Conservation (phyloP, 2,329 filamentous ascomycete species). For the Trichophyton benhamiae region DNA sequence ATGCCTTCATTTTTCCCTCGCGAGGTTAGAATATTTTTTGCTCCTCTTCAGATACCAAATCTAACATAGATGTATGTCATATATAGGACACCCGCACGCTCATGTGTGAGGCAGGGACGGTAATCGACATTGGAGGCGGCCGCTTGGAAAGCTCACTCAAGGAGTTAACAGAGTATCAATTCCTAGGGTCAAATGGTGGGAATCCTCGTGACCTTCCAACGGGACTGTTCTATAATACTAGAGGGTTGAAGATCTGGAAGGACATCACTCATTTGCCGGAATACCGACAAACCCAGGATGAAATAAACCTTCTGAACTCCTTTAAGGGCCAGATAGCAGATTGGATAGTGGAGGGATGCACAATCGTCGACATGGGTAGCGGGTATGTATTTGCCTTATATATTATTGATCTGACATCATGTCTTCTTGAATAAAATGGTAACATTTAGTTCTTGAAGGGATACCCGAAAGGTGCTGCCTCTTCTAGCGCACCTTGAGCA, state of each 20-base stretch:
- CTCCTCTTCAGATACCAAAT: not conserved
- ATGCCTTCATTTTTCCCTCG: not conserved
- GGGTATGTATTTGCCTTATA: not conserved
- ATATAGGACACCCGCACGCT: not conserved
- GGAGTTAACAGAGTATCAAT: not conserved
- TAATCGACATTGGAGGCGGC: constrained; percentile 6
- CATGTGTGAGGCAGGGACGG: constrained; percentile 5
- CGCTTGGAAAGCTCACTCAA: not conserved
- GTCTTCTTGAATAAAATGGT: not conserved
- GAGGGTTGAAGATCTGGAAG: not conserved
- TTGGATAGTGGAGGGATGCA: not conserved
- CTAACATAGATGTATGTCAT: not conserved
- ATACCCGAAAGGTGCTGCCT: constrained; percentile 3
- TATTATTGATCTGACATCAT: not conserved
- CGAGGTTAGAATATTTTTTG: not conserved
- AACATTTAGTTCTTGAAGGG: not conserved
- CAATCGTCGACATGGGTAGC: constrained; percentile 6
- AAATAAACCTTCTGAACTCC: not conserved
- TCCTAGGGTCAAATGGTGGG: not conserved
- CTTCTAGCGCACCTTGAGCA: not conserved
- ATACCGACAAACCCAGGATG: constrained; percentile 5
- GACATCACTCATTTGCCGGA: constrained; percentile 1
- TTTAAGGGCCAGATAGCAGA: not conserved
- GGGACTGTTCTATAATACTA: constrained; percentile 2
- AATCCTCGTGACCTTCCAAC: not conserved